Percentiles rank a stretch among this genome's conserved stretches.
phyloP scores from a whole-genome alignment of 495 filamentous ascomycete genomes.

The Aspergillus affinis region DNA sequence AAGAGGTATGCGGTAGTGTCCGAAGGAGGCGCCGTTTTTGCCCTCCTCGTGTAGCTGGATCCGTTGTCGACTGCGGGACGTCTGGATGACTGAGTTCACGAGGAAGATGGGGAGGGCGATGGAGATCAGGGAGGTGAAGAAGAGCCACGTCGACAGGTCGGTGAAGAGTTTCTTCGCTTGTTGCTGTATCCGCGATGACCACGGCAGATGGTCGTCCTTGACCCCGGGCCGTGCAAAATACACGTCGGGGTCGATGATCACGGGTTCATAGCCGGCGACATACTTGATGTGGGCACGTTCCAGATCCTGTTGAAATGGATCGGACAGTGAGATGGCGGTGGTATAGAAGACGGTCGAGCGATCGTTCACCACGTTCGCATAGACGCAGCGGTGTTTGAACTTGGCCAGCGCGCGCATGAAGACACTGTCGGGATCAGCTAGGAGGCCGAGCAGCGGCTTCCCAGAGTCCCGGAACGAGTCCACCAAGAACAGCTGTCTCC shows the following conservation, averaged over 20 bases:
- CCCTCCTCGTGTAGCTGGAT: constrained; percentile 76
- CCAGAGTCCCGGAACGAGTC: constrained; percentile 82
- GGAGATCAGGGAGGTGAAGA: constrained; percentile 65
- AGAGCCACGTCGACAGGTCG: constrained; percentile 56
- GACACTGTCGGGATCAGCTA: constrained; percentile 81
- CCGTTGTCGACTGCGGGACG: constrained; percentile 64
- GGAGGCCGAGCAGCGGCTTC: constrained; percentile 72
- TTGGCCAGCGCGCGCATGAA: constrained; percentile 76
- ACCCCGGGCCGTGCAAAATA: constrained; percentile 51
- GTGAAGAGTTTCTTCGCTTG: constrained; percentile 32
- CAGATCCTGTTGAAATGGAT: constrained; percentile 66
- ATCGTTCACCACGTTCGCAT: constrained; percentile 86
- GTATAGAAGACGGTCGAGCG: constrained; percentile 80
- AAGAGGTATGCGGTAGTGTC: constrained; percentile 72
- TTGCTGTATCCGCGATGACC: constrained; percentile 28
- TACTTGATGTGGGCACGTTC: constrained; percentile 68
- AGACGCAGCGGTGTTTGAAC: constrained; percentile 73
- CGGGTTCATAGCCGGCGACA: constrained; percentile 67
- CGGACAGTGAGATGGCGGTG: constrained; percentile 65
- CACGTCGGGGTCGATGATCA: constrained; percentile 68
- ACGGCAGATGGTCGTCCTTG: constrained; percentile 29
- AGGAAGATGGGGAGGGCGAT: constrained; percentile 69
- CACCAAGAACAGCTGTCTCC: constrained; percentile 81
- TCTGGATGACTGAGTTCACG: constrained; percentile 73
- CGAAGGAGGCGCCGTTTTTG: constrained; percentile 59